Conservation (phyloP, 805 yeast species). For the Jamesozyma lodderae region DNA sequence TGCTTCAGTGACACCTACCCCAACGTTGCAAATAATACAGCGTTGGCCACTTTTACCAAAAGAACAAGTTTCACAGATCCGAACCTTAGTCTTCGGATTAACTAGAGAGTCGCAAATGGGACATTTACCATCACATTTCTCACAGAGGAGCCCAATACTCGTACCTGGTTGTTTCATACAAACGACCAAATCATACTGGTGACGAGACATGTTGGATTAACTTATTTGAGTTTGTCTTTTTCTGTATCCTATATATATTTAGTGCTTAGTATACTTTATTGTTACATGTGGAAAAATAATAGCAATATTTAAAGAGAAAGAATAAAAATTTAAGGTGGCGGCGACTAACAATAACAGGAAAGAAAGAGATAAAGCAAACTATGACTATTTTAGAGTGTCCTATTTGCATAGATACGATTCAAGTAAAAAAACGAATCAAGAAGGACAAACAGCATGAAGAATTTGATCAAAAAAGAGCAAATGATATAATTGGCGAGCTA, state of each 20-base stretch:
- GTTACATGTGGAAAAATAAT: too few relatives aligned
- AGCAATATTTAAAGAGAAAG: too few relatives aligned
- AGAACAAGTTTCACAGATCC: slow-evolving; percentile 80
- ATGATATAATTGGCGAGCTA: slow-evolving; percentile 21
- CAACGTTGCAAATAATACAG: slow-evolving; percentile 69
- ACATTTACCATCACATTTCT: slow-evolving; percentile 84
- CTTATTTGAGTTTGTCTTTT: too few relatives aligned
- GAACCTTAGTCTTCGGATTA: slow-evolving; percentile 54
- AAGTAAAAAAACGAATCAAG: background rate
- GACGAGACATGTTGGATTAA: slow-evolving; percentile 96
- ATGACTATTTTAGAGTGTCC: slow-evolving; percentile 36
- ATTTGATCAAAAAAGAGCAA: slow-evolving; percentile 8
- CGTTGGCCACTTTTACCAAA: slow-evolving; percentile 53
- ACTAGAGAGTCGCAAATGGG: slow-evolving; percentile 85
- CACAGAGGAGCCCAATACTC: slow-evolving; percentile 60
- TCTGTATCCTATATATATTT: background rate
- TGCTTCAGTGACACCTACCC: slow-evolving; percentile 50
- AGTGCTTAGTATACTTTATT: too few relatives aligned
- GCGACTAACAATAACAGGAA: too few relatives aligned
- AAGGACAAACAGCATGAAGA: background rate
- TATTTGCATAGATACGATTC: slow-evolving; percentile 46
- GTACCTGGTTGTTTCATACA: slow-evolving; percentile 84
- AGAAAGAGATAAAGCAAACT: too few relatives aligned
- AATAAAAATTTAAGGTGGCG: too few relatives aligned
- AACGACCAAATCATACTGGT: slow-evolving; percentile 74